phyloP scores from a whole-genome alignment of 179 eudicot genomes.

The Corrigiola litoralis region DNA sequence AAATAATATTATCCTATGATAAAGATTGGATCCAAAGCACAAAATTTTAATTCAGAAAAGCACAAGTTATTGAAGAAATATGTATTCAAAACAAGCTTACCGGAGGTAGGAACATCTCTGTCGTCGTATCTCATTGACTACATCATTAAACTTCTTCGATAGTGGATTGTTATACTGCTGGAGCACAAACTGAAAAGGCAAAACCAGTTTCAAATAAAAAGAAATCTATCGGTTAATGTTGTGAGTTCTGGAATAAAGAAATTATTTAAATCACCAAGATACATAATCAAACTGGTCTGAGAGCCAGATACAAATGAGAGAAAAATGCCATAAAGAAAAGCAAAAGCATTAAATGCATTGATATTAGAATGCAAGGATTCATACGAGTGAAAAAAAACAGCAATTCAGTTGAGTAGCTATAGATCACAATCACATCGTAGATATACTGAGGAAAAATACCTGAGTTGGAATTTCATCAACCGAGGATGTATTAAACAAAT shows the following conservation, averaged over 20 bases:
- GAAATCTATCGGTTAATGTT: too few relatives aligned
- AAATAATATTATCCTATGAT: too few relatives aligned
- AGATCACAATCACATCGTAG: neutral
- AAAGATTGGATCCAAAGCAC: too few relatives aligned
- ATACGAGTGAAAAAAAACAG: neutral
- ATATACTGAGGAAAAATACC: constrained; percentile 34
- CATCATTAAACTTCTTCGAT: constrained; percentile 84
- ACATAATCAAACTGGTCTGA: neutral
- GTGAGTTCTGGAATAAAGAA: too few relatives aligned
- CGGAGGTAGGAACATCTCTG: constrained; percentile 92
- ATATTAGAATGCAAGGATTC: too few relatives aligned
- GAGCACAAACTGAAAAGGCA: constrained; percentile 58
- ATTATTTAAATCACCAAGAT: neutral
- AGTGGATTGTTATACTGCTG: constrained; percentile 77
- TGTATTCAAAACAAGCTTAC: constrained; percentile 33
- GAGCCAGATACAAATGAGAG: neutral
- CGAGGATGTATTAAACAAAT: constrained; percentile 63
- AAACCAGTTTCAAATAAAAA: constrained; percentile 11
- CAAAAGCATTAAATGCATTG: too few relatives aligned
- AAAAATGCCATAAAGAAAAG: too few relatives aligned
- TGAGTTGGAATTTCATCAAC: constrained; percentile 71
- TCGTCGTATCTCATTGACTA: constrained; percentile 86
- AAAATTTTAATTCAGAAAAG: too few relatives aligned
- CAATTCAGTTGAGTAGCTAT: too few relatives aligned
- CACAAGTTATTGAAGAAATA: constrained; percentile 10